Evolutionary conservation across 73 alveolate species (phyloP), one percentile per base, ranked within the genome.

Genomic region (Diophrys appendiculata): DNA sequence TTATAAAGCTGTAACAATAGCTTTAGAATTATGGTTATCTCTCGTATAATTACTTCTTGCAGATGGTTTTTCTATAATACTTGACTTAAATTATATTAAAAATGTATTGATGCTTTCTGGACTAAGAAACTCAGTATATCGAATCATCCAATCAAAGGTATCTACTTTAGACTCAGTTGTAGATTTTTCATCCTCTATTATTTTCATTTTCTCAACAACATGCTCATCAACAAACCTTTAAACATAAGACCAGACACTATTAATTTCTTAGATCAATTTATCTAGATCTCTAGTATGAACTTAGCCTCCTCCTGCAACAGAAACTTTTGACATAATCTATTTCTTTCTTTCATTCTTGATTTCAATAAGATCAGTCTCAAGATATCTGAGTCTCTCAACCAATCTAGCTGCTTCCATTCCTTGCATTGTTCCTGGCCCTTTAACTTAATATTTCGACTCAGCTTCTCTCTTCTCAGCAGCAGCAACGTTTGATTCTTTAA

Each of bases 181-280:
- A n/a, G n/a, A n/a, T n/a, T n/a, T n/a, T n/a, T n/a, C n/a, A n/a
- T n/a, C n/a, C n/a, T n/a, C n/a, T n/a, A n/a, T n/a, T n/a, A n/a
- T 60, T 13, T 60, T 73, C 1, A 73, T 73, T 3, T 65, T 72
- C 73, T 81, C 90, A 0, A 73, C 76, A 0, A 55, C 81, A 32
- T 72, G 78, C 54, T 81, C 90, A 33, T 81, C 90, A 3, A 81
- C 70, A 54, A 73, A 81, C 78, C 81, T 81, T 75, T 81, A 71
- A 26, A 73, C 73, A 28, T 73, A 81, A 24, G 73, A 23, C 90
- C 90, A 81, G 1, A 81, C 33, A 55, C 73, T 33, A 33, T 81
- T 81, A 14, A 81, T 81, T 35, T 81, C 90, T 72, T 81, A 83
- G 1, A 81, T 68, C 29, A 81, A 54, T 0, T 73, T 33, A 18